Conservation (phyloP, 208 protist species). For the Angomonas deanei region DNA sequence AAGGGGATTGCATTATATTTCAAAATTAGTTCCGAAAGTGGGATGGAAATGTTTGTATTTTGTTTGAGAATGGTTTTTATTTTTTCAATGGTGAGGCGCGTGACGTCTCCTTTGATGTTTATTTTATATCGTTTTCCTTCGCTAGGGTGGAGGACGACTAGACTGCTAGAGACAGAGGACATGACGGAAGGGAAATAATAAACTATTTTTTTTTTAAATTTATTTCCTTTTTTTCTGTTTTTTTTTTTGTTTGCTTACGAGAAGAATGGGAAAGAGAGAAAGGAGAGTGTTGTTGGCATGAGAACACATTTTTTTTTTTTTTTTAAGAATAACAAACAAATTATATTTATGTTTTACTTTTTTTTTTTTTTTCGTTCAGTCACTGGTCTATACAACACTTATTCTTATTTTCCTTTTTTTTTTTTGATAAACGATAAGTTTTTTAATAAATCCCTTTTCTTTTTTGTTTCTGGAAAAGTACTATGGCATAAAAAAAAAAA, state of each 20-base stretch:
- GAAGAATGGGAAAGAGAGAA: conserved; percentile 8
- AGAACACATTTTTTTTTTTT: background rate
- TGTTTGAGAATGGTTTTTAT: background rate
- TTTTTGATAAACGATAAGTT: too few relatives aligned
- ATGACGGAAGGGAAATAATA: too few relatives aligned
- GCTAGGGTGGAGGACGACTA: background rate
- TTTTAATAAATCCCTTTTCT: too few relatives aligned
- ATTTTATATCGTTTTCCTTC: background rate
- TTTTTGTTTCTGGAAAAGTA: too few relatives aligned
- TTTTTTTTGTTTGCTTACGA: too few relatives aligned
- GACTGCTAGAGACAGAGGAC: background rate
- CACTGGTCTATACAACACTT: too few relatives aligned
- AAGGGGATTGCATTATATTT: background rate
- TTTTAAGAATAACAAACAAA: conserved; percentile 6
- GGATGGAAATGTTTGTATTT: background rate
- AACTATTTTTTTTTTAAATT: background rate
- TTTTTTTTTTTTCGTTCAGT: too few relatives aligned
- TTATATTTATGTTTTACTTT: too few relatives aligned
- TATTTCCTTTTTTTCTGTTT: conserved; percentile 1
- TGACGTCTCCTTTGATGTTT: background rate
- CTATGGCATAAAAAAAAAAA: too few relatives aligned
- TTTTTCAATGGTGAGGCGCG: background rate
- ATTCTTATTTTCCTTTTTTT: too few relatives aligned
- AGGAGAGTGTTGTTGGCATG: background rate
- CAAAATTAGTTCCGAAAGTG: background rate